phyloP scores from a whole-genome alignment of 1,284 basidiomycete genomes.

The Malassezia furfur region DNA sequence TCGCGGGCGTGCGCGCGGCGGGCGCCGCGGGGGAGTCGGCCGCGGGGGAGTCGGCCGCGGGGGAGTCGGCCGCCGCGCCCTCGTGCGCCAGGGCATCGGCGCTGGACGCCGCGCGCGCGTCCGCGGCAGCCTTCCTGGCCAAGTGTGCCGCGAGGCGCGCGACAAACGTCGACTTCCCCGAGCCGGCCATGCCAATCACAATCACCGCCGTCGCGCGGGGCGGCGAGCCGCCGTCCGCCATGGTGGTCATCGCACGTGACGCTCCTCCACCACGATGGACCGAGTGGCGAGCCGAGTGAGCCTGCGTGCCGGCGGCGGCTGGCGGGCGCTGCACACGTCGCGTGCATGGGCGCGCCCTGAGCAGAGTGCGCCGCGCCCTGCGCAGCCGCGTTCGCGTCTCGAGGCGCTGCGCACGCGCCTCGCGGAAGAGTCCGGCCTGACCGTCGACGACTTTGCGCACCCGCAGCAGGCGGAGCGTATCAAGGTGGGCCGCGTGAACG shows the following conservation, averaged over 20 bases:
- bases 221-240: constrained; percentile 22
- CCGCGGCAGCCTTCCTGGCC: constrained; percentile 14
- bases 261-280: not conserved
- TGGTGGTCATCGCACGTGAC: constrained; percentile 1
- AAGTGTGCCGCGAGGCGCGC: constrained; percentile 47
- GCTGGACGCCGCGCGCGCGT: not conserved
- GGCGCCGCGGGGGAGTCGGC: constrained; percentile 53
- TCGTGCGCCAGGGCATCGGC: not conserved
- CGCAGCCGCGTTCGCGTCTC: constrained; percentile 5
- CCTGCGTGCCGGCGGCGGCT: not conserved
- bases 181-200: constrained; percentile 72
- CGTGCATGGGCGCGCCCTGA: not conserved
- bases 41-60: not conserved
- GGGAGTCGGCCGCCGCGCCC: not conserved
- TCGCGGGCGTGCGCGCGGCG: constrained; percentile 24
- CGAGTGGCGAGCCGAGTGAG: not conserved
- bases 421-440: constrained; percentile 21
- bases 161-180: constrained; percentile 94
- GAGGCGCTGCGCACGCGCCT: constrained; percentile 30
- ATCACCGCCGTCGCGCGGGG: constrained; percentile 44
- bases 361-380: not conserved
- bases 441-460: constrained; percentile 34
- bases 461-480: constrained; percentile 18
- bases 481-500: constrained; percentile 30
- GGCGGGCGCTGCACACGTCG: constrained; percentile 1